A percentile compares a stretch with the other conserved stretches of the same genome.
These are phyloP conservation scores for Cyamopsis tetragonoloba DNA, from an alignment of 306 rosid species.

Conservation along the genomic window DNA sequence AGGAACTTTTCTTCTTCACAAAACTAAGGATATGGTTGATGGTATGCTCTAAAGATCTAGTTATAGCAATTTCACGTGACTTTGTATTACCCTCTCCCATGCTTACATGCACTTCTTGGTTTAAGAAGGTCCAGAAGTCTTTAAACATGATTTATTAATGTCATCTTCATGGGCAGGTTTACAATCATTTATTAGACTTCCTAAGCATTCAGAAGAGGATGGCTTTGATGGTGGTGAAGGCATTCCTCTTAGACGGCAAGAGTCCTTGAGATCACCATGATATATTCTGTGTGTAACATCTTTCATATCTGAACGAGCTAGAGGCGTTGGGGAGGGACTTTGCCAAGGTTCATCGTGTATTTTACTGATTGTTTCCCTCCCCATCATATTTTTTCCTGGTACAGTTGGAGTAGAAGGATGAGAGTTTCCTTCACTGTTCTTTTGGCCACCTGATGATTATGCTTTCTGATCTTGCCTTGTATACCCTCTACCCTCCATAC, in stretches of 20 bases:
- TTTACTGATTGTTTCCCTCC: conserved; percentile 33
- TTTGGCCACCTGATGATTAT: conserved; percentile 30
- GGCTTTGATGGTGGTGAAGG: conserved; percentile 62
- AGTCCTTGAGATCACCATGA: conserved; percentile 52
- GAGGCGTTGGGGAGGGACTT: conserved; percentile 35
- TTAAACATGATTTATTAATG: conserved; percentile 15
- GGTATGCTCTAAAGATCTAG: conserved; percentile 45
- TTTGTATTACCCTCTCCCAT: not conserved
- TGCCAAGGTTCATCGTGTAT: conserved; percentile 34
- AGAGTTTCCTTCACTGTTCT: conserved; percentile 32
- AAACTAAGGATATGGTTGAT: conserved; percentile 92
- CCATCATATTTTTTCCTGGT: conserved; percentile 34
- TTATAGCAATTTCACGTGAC: not conserved
- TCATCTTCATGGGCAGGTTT: conserved; percentile 41
- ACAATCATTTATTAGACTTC: conserved; percentile 43
- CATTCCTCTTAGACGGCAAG: conserved; percentile 96
- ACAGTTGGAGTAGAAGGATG: conserved; percentile 46
- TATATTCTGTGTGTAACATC: conserved; percentile 12
- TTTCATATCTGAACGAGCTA: conserved; percentile 13
- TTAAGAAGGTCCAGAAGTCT: not conserved
- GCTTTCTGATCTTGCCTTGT: conserved; percentile 41
- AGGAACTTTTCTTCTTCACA: conserved; percentile 99
- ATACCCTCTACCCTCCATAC: conserved; percentile 40
- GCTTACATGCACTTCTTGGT: not conserved
- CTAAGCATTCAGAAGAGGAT: conserved; percentile 81